phyloP scores from a whole-genome alignment of 768 basidiomycete species.

The Amanita phalloides region DNA sequence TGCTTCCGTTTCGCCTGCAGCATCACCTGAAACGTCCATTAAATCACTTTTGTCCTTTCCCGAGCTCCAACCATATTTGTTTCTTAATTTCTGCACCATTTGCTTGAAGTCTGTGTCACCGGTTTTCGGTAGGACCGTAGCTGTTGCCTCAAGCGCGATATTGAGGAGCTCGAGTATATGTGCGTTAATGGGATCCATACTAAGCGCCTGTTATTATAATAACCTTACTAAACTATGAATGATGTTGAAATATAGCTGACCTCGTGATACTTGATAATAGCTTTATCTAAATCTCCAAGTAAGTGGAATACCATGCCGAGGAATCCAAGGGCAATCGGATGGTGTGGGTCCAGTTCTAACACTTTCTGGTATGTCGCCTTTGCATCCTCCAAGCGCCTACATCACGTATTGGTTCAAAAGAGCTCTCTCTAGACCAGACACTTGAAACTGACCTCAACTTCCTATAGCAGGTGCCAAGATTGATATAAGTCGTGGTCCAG shows the following conservation, averaged over 20 bases:
- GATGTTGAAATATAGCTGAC: conserved; percentile 27
- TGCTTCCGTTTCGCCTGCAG: conserved; percentile 7
- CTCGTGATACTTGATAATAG: conserved; percentile 90
- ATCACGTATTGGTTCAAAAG: background rate
- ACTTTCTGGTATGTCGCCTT: conserved; percentile 67
- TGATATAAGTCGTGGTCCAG: conserved; percentile 87
- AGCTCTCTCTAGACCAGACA: background rate
- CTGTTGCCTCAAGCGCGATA: conserved; percentile 55
- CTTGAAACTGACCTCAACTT: conserved; percentile 53
- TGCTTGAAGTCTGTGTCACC: conserved; percentile 19
- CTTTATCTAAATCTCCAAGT: conserved; percentile 58
- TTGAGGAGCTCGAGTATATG: conserved; percentile 76
- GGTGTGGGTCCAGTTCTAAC: conserved; percentile 78
- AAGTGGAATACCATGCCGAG: conserved; percentile 86
- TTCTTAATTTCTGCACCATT: conserved; percentile 18
- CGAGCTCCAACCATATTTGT: conserved; percentile 21
- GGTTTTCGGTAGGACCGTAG: conserved; percentile 11
- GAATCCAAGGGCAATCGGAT: conserved; percentile 72
- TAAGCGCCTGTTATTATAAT: conserved; percentile 42
- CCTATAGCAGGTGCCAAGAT: conserved; percentile 83
- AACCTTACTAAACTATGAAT: background rate
- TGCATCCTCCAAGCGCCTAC: conserved; percentile 51
- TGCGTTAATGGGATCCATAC: conserved; percentile 74
- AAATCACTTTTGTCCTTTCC: conserved; percentile 18
- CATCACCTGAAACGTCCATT: conserved; percentile 11